A percentile compares a stretch with the other conserved stretches of the same genome.
phyloP scores from a whole-genome alignment of 1,284 basidiomycete genomes.

The Puccinia hordei region DNA sequence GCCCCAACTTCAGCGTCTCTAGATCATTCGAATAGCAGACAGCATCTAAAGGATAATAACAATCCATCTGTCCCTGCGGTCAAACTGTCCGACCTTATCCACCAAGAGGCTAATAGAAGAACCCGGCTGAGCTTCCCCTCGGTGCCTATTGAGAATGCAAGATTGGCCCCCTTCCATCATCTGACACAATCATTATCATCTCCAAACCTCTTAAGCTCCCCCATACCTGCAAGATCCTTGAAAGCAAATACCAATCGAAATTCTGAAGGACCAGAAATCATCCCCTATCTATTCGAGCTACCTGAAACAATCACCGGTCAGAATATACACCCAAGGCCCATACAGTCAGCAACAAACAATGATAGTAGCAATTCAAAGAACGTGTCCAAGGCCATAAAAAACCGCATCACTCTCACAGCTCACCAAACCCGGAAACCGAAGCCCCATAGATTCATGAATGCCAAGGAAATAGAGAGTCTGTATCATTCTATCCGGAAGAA shows the following conservation, averaged over 20 bases:
- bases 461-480: constrained; percentile 33
- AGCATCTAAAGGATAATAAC: background rate
- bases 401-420: background rate
- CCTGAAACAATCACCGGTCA: background rate
- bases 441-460: constrained; percentile 9
- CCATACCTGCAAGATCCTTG: background rate
- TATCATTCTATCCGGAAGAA: constrained; percentile 33
- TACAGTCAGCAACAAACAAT: background rate
- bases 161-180: background rate
- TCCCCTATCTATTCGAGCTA: constrained; percentile 9
- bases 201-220: background rate
- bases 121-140: constrained; percentile 9
- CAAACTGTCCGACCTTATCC: background rate
- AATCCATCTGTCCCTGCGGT: background rate
- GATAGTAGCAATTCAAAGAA: background rate
- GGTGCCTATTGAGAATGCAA: background rate
- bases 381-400: background rate
- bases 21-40: background rate
- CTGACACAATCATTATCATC: constrained; percentile 8
- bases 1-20: constrained; percentile 16
- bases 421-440: background rate
- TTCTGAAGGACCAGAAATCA: background rate
- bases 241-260: background rate
- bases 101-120: background rate
- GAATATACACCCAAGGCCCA: background rate